Base-by-base conservation (phyloP, 768 basidiomycete genomes). In the Tylopilus cervinicoccineus region DNA sequence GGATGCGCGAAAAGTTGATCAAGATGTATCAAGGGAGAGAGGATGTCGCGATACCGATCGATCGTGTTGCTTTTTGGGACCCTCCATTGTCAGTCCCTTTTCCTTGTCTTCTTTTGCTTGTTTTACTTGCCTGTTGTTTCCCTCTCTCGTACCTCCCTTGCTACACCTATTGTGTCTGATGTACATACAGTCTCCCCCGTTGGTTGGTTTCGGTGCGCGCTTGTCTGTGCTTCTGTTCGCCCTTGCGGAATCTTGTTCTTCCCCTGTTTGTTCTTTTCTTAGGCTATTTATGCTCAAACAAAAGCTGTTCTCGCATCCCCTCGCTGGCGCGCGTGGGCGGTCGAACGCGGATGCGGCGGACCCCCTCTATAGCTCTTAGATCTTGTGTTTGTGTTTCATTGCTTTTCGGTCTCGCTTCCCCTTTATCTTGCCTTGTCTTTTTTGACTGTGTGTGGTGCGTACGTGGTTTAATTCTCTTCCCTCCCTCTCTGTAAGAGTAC, bases 201-300 rank as follows among this genome's bases (percentile, higher is more conserved):
- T 42, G 7, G 36, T 53, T 52, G 37, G 46, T 36, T 45, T 42
- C 24, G 19, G 32, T 24, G 39, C 47, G 47, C 46, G 39, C 38
- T 40, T 46, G 31, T 43, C 24, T 36, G 11, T 37, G 47, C 31
- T 45, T 47, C 19, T 27, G 29, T 45, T 53, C 20, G 13, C 14
- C 31, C 28, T 19, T 42, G 38, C 47, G 60, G 53, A 58, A 52
- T 54, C 43, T 46, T 45, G 47, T 60, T 29, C 26, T 37, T 20
- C 5, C 16, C 10, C 6, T 50, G 27, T n/a, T 41, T 31, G n/a
- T 32, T 27, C n/a, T n/a, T 34, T n/a, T 36, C 41, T 45, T 51
- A 22, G 1, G 4, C 26, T 64, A 64, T 64, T 65, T 64, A 65
- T 66, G 23, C 31, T 54, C 47, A 46, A n/a, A 51, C 61, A 58